Conservation (phyloP, 208 protist species). For the Crithidia fasciculata region DNA sequence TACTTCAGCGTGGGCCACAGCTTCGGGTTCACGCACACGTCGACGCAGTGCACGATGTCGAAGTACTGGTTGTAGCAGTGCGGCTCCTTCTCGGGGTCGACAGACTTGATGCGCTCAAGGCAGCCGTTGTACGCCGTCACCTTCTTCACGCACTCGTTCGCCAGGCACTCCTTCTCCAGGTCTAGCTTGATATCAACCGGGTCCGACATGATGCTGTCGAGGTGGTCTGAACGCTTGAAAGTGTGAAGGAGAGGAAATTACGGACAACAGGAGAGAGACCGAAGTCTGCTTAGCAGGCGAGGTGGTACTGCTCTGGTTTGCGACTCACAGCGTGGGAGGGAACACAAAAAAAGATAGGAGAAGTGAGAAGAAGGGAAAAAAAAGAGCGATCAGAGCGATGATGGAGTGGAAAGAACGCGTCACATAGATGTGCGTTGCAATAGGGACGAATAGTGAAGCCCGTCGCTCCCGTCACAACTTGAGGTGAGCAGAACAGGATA, state of each 20-base stretch:
- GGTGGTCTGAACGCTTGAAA: not conserved
- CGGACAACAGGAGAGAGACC: not conserved
- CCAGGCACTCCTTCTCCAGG: constrained; percentile 79
- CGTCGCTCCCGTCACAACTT: too few relatives aligned
- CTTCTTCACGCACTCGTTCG: constrained; percentile 64
- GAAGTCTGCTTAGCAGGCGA: too few relatives aligned
- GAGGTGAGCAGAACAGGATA: too few relatives aligned
- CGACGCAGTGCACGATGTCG: constrained; percentile 82
- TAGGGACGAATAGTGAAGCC: too few relatives aligned
- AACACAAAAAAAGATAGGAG: too few relatives aligned
- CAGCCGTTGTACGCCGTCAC: constrained; percentile 67
- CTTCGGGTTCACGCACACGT: constrained; percentile 80
- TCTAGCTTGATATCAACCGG: constrained; percentile 77
- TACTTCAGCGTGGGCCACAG: constrained; percentile 82
- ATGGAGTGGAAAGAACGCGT: too few relatives aligned
- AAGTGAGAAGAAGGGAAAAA: too few relatives aligned
- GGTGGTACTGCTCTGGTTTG: too few relatives aligned
- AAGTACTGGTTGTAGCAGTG: constrained; percentile 87
- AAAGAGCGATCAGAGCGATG: too few relatives aligned
- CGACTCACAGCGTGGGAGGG: too few relatives aligned
- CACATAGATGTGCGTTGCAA: too few relatives aligned
- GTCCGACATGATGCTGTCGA: constrained; percentile 43
- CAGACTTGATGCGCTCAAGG: constrained; percentile 79
- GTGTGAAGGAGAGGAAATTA: not conserved
- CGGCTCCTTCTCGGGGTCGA: constrained; percentile 63